phyloP scores from a whole-genome alignment of 2,329 filamentous ascomycete genomes.

The Ophiostoma piceae region DNA sequence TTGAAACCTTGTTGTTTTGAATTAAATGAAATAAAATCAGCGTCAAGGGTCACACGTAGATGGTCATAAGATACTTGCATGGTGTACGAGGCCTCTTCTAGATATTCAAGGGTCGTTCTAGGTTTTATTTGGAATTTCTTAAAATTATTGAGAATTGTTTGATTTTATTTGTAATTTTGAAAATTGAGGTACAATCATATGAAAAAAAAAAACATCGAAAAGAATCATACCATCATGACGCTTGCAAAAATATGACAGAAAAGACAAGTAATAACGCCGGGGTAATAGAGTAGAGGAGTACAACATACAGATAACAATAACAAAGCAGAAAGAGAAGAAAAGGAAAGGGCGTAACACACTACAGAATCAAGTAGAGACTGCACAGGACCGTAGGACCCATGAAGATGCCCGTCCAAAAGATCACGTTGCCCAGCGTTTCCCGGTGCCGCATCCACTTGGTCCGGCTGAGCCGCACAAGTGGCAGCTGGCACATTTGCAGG shows the following conservation, averaged over 20 bases:
- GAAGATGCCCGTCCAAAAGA: conserved; percentile 77
- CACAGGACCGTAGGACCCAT: conserved; percentile 65
- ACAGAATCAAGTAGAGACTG: conserved; percentile 56
- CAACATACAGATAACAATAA: not conserved
- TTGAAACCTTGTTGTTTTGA: not conserved
- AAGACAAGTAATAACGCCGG: not conserved
- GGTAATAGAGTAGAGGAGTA: not conserved
- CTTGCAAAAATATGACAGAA: not conserved
- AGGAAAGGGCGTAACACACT: conserved; percentile 14
- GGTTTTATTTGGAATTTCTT: not conserved
- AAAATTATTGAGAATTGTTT: not conserved
- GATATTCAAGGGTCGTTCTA: not conserved
- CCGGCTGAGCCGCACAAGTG: conserved; percentile 61
- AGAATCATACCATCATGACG: not conserved
- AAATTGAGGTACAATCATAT: not conserved
- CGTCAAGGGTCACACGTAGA: not conserved
- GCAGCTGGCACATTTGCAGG: conserved; percentile 70
- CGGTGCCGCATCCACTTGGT: conserved; percentile 60
- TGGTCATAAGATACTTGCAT: too few species aligned
- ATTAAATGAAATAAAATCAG: not conserved
- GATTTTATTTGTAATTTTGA: not conserved
- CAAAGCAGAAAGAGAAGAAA: not conserved
- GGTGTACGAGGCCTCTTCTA: too few species aligned
- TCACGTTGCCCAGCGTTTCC: conserved; percentile 62
- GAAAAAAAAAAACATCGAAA: not conserved